These are phyloP conservation scores for Hydnomerulius pinastri DNA, from an alignment of 768 basidiomycete species.

Conservation along the genomic window DNA sequence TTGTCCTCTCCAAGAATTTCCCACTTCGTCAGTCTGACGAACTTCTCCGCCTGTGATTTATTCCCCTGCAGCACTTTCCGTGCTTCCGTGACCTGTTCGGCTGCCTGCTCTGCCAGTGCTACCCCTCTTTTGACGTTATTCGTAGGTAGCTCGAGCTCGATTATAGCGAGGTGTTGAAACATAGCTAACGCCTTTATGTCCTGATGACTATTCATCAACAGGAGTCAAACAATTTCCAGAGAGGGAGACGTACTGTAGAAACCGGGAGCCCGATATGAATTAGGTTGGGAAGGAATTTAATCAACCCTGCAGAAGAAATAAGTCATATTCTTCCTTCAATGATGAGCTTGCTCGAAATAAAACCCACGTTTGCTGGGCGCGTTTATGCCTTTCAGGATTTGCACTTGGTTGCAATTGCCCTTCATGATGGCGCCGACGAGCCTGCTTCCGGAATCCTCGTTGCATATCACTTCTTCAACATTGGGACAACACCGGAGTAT, in stretches of 20 bases:
- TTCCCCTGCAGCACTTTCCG: conserved; percentile 4
- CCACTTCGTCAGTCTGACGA: background rate
- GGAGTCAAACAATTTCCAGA: background rate
- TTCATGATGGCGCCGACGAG: conserved; percentile 8
- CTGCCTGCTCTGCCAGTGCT: background rate
- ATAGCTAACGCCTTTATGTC: background rate
- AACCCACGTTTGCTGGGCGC: conserved; percentile 2
- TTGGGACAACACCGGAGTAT: conserved; percentile 12
- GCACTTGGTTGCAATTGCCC: background rate
- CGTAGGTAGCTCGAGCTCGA: background rate
- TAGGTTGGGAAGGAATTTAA: conserved; percentile 7
- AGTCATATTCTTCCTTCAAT: background rate
- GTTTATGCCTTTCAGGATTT: conserved; percentile 6
- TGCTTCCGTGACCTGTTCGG: background rate
- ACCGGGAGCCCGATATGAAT: conserved; percentile 1
- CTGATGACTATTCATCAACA: background rate
- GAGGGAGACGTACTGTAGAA: background rate
- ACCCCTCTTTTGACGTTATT: background rate
- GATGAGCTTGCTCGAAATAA: conserved; percentile 7
- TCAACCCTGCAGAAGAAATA: conserved; percentile 5
- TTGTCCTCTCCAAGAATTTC: background rate
- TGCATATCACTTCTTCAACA: conserved; percentile 10
- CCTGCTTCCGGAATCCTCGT: conserved; percentile 5
- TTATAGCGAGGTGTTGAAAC: conserved; percentile 1
- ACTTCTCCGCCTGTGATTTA: conserved; percentile 7